phyloP scores from a whole-genome alignment of 2,329 filamentous ascomycete species.

The Elsinoe ampelina region DNA sequence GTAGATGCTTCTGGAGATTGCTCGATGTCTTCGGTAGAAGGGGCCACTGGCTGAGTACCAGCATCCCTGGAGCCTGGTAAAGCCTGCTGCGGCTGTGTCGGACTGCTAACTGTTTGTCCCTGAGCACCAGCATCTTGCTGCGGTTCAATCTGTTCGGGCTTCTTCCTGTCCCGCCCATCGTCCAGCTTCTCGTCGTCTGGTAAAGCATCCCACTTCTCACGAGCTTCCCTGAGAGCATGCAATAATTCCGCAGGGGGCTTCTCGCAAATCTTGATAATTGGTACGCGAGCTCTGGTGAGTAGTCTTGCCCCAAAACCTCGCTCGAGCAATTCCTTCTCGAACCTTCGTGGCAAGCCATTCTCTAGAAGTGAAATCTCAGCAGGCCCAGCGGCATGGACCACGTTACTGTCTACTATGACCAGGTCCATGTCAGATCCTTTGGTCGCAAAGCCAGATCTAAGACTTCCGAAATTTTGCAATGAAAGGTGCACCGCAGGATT shows the following conservation, averaged over 20 bases:
- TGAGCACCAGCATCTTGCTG: slow-evolving; percentile 21
- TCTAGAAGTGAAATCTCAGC: slow-evolving; percentile 35
- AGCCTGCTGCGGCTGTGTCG: not conserved
- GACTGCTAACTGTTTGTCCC: slow-evolving; percentile 14
- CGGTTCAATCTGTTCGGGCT: not conserved
- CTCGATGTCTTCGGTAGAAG: not conserved
- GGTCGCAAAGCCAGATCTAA: slow-evolving; percentile 76
- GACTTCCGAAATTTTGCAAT: slow-evolving; percentile 70
- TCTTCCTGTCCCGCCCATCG: not conserved
- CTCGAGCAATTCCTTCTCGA: slow-evolving; percentile 67
- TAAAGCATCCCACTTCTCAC: slow-evolving; percentile 61
- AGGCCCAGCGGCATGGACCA: slow-evolving; percentile 15
- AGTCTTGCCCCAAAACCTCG: slow-evolving; percentile 66
- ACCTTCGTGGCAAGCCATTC: slow-evolving; percentile 55
- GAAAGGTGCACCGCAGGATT: slow-evolving; percentile 49
- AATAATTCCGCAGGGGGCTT: slow-evolving; percentile 54
- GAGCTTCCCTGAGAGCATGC: slow-evolving; percentile 52
- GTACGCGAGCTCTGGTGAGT: slow-evolving; percentile 68
- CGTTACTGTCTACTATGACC: slow-evolving; percentile 49
- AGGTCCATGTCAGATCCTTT: slow-evolving; percentile 88
- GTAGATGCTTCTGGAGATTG: not conserved
- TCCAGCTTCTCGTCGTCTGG: slow-evolving; percentile 33
- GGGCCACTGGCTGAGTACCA: too few relatives aligned
- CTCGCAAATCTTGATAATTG: slow-evolving; percentile 81
- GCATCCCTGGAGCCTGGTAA: too few relatives aligned